Base-by-base conservation (phyloP, 1,284 basidiomycete species). In the Grifola frondosa region DNA sequence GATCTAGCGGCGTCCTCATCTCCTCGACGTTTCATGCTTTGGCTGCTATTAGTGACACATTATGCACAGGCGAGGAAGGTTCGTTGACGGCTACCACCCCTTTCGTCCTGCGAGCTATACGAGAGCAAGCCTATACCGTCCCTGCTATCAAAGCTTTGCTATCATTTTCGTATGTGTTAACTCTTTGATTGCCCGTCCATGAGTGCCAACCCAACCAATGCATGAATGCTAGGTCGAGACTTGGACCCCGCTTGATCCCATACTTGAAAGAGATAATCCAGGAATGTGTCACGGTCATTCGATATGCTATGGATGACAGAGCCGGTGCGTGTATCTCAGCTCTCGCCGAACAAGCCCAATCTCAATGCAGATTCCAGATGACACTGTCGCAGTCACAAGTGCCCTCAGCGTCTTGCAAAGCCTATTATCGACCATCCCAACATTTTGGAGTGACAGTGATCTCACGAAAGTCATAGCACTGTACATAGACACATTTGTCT, bases 181-280 rank as follows among this genome's bases (percentile, higher is more conserved):
- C 6, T 38, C 34, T 33, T 22, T 15, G 8, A 17, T 25, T 20
- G 31, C 25, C 22, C 19, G 30, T 15, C 19, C 8, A 7, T 5
- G 12, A 6, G 12, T 28, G 21, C 9, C 6, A 13, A 16, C 30
- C 30, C 13, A 6, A 7, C 13, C 30, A 15, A 8, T 7, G n/a
- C 6, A 17, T 31, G n/a, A 7, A 31, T 26, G 28, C 28, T 51
- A 91, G 90, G 17, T 64, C 73, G 15, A 84, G 82, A 42, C 76
- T 95, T n/a, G 91, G 89, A 0, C 90, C 92, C 16, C 83, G 93
- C 0, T 73, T 91, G 37, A 91, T 97, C 38, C 90, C 93, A 6
- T 77, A 81, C 66, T 84, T 94, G 63, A 81, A 81, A 42, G 73
- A 78, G n/a, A 77, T 93, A 35, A 74, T 89, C 23, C 67, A 77